Evolutionary conservation across 129 eudicot species (phyloP).

Genomic region (Calendula officinalis): DNA sequence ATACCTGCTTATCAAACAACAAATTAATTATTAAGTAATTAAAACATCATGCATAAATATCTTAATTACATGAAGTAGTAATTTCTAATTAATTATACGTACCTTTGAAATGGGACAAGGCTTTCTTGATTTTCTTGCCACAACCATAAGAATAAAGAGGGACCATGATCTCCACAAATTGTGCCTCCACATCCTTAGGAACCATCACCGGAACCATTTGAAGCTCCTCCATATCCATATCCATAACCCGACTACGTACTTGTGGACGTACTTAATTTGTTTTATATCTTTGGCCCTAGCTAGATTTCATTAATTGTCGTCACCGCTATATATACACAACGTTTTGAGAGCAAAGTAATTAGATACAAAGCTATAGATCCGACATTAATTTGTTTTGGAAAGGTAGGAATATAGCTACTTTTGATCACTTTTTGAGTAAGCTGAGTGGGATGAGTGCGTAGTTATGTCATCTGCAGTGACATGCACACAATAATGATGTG

Average conservation of each 20-base stretch:
- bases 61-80: too few species aligned
- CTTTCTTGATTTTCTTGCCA: constrained; percentile 74
- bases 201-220: constrained; percentile 23
- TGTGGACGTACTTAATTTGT: neutral
- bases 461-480: neutral
- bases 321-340: neutral
- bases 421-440: neutral
- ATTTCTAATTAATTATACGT: neutral
- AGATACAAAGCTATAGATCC: neutral
- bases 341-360: neutral
- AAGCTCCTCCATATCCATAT: neutral
- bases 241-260: neutral
- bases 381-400: neutral
- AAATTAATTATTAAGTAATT: neutral
- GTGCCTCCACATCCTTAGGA: constrained; percentile 72
- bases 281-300: neutral
- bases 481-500: neutral
- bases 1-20: constrained; percentile 47
- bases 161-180: constrained; percentile 83
- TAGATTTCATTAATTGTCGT: neutral
- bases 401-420: neutral
- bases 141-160: constrained; percentile 94
- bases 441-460: constrained; percentile 13
- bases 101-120: constrained; percentile 87
- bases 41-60: neutral